phyloP scores from a whole-genome alignment of 108 stramenopile species.

The Nitzschia sp. region DNA sequence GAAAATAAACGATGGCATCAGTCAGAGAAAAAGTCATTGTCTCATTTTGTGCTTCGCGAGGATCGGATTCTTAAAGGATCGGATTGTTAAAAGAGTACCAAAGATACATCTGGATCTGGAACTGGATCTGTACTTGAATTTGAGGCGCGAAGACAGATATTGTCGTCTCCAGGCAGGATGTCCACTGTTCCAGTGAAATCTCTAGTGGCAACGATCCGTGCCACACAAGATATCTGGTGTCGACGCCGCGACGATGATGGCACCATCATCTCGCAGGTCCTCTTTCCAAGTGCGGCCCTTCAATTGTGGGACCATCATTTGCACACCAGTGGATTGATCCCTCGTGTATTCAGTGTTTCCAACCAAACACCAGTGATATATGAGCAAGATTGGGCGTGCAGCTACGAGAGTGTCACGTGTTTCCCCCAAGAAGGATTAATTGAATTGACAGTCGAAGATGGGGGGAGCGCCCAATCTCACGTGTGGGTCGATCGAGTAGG shows the following conservation, averaged over 20 bases:
- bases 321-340: slow-evolving; percentile 28
- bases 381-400: slow-evolving; percentile 30
- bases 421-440: slow-evolving; percentile 11
- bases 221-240: slow-evolving; percentile 16
- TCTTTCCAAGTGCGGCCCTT: slow-evolving; percentile 19
- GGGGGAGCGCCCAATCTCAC: slow-evolving; percentile 6
- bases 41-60: no score
- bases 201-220: slow-evolving; percentile 3
- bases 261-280: not conserved
- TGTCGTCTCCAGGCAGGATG: no score
- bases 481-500: slow-evolving; percentile 26
- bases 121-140: no score
- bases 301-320: slow-evolving; percentile 31
- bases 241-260: not conserved
- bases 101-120: no score
- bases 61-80: no score
- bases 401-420: slow-evolving; percentile 22
- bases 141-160: no score
- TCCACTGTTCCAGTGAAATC: slow-evolving; percentile 7
- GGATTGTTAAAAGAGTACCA: no score
- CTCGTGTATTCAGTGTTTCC: not conserved
- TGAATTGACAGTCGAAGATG: not conserved
- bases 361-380: slow-evolving; percentile 4
- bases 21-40: no score
- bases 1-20: no score